phyloP scores from a whole-genome alignment of 257 asterid species.

The Oldenlandia corymbosa region DNA sequence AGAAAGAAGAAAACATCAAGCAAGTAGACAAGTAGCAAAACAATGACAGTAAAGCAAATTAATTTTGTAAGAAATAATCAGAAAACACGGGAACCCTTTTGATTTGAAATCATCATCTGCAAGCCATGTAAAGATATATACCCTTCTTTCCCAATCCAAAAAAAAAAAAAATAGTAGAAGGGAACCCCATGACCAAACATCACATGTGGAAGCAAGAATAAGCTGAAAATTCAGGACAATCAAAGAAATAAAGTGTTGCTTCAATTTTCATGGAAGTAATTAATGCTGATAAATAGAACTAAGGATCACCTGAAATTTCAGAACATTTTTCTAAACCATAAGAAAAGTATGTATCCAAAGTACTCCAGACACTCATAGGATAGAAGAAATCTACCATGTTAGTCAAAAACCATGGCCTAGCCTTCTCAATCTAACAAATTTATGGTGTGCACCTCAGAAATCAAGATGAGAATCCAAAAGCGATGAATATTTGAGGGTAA shows the following conservation, averaged over 20 bases:
- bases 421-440: neutral
- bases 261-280: too few species aligned
- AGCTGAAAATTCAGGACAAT: neutral
- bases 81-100: neutral
- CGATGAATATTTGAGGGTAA: neutral
- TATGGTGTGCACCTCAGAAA: neutral
- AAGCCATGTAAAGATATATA: neutral
- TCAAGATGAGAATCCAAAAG: neutral
- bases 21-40: too few species aligned
- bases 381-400: neutral
- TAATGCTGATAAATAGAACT: too few species aligned
- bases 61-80: too few species aligned
- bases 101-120: neutral
- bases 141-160: too few species aligned
- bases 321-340: neutral
- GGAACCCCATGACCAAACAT: neutral
- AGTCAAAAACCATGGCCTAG: constrained; percentile 3
- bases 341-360: neutral
- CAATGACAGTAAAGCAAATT: neutral
- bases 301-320: neutral
- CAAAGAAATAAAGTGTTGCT: neutral
- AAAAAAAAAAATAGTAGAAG: neutral
- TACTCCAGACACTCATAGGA: neutral
- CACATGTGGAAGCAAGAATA: neutral
- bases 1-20: too few species aligned